Evolutionary conservation across 1,284 basidiomycete genomes (phyloP).

Genomic region (Agaricales sp.): DNA sequence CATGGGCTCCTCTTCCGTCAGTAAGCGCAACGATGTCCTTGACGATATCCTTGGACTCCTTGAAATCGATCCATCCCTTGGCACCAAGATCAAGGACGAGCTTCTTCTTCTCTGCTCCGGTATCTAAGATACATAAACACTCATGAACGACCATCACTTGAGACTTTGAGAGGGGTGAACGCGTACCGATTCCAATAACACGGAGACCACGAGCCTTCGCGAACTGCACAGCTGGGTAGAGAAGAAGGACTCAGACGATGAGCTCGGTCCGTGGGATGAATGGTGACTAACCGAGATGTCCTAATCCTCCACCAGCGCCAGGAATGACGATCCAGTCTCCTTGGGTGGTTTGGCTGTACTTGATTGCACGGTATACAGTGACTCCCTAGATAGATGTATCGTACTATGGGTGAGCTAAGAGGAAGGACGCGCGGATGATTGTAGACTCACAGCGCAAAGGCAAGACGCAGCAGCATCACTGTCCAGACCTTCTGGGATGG

Average conservation of each 20-base stretch:
- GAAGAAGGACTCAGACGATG: neutral
- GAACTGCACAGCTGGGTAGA: slow-evolving; percentile 52
- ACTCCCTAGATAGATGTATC: slow-evolving; percentile 32
- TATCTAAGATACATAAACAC: slow-evolving; percentile 67
- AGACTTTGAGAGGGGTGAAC: neutral
- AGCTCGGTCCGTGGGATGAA: too few species aligned
- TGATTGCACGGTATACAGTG: slow-evolving; percentile 65
- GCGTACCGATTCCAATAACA: slow-evolving; percentile 23
- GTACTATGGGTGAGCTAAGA: neutral
- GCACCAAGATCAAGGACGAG: slow-evolving; percentile 50
- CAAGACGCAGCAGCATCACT: slow-evolving; percentile 72
- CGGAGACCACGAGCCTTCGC: slow-evolving; percentile 55
- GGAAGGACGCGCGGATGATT: too few species aligned
- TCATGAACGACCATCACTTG: neutral
- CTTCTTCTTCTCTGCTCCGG: slow-evolving; percentile 52
- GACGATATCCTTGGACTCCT: slow-evolving; percentile 35
- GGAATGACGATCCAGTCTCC: slow-evolving; percentile 65
- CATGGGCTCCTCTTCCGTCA: slow-evolving; percentile 58
- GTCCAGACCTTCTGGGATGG: slow-evolving; percentile 59
- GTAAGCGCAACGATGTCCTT: slow-evolving; percentile 42
- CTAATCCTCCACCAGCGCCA: slow-evolving; percentile 55
- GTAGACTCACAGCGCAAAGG: slow-evolving; percentile 58
- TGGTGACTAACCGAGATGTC: slow-evolving; percentile 36
- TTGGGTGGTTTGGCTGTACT: slow-evolving; percentile 37
- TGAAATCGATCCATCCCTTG: slow-evolving; percentile 66